These are phyloP conservation scores for Fusarium sublunatum DNA, from an alignment of 2,329 filamentous ascomycete species.

Conservation along the genomic window DNA sequence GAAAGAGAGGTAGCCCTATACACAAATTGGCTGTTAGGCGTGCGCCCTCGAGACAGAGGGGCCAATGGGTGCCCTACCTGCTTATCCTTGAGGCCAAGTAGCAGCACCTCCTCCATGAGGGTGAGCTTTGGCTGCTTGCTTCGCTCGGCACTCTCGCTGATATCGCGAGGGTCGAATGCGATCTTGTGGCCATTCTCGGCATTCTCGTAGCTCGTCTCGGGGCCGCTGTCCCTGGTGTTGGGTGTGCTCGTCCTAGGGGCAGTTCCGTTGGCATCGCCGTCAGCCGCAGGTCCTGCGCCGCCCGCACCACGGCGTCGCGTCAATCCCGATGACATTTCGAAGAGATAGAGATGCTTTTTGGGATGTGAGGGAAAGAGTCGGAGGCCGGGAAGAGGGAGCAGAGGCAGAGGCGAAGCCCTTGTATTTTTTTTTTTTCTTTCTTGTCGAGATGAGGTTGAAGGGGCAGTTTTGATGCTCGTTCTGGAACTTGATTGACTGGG, in stretches of 20 bases:
- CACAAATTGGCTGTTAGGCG: slow-evolving; percentile 14
- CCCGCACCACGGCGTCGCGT: slow-evolving; percentile 77
- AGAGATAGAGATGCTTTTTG: slow-evolving; percentile 14
- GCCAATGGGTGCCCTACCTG: slow-evolving; percentile 70
- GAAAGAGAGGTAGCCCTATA: slow-evolving; percentile 94
- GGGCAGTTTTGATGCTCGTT: slow-evolving; percentile 35
- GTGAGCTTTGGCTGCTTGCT: slow-evolving; percentile 99
- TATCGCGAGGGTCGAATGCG: slow-evolving; percentile 95
- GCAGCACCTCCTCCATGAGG: slow-evolving; percentile 96
- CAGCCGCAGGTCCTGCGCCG: slow-evolving; percentile 66
- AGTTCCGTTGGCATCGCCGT: slow-evolving; percentile 67
- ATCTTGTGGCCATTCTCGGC: slow-evolving; percentile 98
- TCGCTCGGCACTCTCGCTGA: slow-evolving; percentile 94
- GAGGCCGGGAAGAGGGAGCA: slow-evolving; percentile 17
- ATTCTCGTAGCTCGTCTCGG: slow-evolving; percentile 88
- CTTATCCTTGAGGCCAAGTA: slow-evolving; percentile 97
- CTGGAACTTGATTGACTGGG: slow-evolving; percentile 42
- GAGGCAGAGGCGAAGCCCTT: slow-evolving; percentile 13
- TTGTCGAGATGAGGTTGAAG: slow-evolving; percentile 44
- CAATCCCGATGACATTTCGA: slow-evolving; percentile 60
- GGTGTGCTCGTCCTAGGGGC: slow-evolving; percentile 67
- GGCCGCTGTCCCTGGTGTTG: slow-evolving; percentile 65
- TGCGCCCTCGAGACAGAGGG: slow-evolving; percentile 11
- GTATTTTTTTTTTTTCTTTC: slow-evolving; percentile 7
- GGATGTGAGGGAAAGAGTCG: slow-evolving; percentile 17